phyloP scores from a whole-genome alignment of 768 basidiomycete genomes.

The Sarcodon aspratus region DNA sequence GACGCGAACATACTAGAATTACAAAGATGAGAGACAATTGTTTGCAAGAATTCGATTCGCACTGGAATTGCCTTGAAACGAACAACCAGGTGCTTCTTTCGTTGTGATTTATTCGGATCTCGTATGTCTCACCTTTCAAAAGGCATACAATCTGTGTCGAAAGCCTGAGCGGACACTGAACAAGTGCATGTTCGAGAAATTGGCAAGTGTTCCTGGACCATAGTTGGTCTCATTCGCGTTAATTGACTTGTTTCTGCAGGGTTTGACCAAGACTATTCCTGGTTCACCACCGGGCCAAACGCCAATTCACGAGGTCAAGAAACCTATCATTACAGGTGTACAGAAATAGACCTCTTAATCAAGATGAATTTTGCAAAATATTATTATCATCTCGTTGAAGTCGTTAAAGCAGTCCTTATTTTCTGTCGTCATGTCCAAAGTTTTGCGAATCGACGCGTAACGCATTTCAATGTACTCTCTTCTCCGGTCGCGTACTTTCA shows the following conservation, averaged over 20 bases:
- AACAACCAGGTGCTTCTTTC: conserved; percentile 78
- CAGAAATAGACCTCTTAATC: conserved; percentile 51
- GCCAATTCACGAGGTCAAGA: conserved; percentile 83
- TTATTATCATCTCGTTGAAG: no score
- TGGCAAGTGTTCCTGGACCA: conserved; percentile 43
- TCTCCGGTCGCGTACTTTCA: background rate
- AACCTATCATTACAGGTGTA: conserved; percentile 69
- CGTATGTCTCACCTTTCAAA: conserved; percentile 1
- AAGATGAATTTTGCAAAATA: background rate
- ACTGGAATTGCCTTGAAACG: conserved; percentile 90
- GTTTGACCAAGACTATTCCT: conserved; percentile 84
- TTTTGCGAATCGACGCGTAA: no score
- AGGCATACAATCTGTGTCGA: conserved; percentile 89
- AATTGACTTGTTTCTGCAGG: conserved; percentile 33
- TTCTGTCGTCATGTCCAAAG: no score
- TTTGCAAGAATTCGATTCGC: conserved; percentile 71
- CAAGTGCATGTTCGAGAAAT: conserved; percentile 91
- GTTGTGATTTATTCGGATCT: background rate
- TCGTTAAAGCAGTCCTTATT: no score
- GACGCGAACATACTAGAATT: conserved; percentile 41
- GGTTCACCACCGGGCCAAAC: conserved; percentile 73
- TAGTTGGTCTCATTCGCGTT: background rate
- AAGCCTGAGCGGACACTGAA: conserved; percentile 83
- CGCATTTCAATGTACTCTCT: background rate
- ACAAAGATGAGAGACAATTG: conserved; percentile 92